Evolutionary conservation across 345 rosid genomes (phyloP).

Genomic region (Eucalyptus brandiana): DNA sequence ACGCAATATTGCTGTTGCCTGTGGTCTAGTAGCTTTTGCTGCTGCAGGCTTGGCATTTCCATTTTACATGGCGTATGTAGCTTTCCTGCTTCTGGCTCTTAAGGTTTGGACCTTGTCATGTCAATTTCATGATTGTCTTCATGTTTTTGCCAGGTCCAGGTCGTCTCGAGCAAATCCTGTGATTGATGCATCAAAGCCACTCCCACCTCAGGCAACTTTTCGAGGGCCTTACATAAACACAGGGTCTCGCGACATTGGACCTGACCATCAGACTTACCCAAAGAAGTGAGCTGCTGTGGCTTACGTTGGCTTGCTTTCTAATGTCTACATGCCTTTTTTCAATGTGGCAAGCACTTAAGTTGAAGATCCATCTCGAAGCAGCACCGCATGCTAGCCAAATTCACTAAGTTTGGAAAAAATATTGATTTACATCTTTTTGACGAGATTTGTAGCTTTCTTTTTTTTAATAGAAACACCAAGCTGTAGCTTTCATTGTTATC

Average conservation of each 20-base stretch:
- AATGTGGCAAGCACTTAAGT: background rate
- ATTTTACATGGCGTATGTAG: conserved; percentile 82
- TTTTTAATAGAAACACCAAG: background rate
- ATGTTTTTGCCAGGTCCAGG: conserved; percentile 12
- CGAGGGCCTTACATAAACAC: conserved; percentile 96
- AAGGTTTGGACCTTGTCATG: background rate
- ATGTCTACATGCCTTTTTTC: background rate
- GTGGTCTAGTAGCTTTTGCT: conserved; percentile 73
- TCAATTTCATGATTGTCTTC: background rate
- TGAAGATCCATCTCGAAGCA: background rate
- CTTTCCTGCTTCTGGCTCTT: background rate
- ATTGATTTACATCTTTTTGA: background rate
- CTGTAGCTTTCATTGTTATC: background rate
- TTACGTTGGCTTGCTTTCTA: background rate
- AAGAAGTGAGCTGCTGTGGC: conserved; percentile 40
- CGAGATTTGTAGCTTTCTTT: background rate
- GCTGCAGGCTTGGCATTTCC: conserved; percentile 82
- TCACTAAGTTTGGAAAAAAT: background rate
- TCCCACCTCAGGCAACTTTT: conserved; percentile 93
- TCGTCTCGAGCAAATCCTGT: conserved; percentile 53
- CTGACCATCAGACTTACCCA: conserved; percentile 54
- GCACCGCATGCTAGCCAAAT: background rate
- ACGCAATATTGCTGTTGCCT: conserved; percentile 62
- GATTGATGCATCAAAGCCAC: conserved; percentile 72
- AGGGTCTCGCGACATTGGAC: conserved; percentile 88